Evolutionary conservation across 495 filamentous ascomycete species (phyloP).

Genomic region (Friedmanniomyces simplex): DNA sequence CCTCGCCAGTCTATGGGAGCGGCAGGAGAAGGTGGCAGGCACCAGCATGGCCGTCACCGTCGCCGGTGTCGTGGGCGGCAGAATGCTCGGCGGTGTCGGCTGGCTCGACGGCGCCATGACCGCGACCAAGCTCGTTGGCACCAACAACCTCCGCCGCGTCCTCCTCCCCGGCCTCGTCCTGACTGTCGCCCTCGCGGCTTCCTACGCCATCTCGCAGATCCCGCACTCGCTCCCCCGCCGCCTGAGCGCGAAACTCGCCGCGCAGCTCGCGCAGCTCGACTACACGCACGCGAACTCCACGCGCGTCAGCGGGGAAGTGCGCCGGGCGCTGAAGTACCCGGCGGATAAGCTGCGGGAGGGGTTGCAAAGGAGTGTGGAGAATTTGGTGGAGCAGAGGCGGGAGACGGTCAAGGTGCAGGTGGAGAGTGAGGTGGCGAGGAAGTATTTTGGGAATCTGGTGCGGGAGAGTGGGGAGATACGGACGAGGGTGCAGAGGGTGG

Average conservation of each 20-base stretch:
- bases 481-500: conserved; percentile 63
- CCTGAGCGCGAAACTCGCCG: conserved; percentile 71
- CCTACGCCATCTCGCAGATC: conserved; percentile 75
- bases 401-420: conserved; percentile 54
- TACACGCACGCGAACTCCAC: conserved; percentile 82
- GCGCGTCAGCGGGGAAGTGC: conserved; percentile 71
- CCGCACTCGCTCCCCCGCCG: conserved; percentile 80
- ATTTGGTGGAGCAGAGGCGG: conserved; percentile 63
- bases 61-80: conserved; percentile 71
- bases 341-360: conserved; percentile 69
- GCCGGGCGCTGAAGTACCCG: conserved; percentile 76
- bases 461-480: conserved; percentile 61
- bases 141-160: conserved; percentile 67
- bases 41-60: conserved; percentile 90
- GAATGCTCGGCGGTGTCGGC: conserved; percentile 69
- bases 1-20: conserved; percentile 65
- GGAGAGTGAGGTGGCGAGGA: conserved; percentile 32
- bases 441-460: conserved; percentile 70
- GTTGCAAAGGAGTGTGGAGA: conserved; percentile 70
- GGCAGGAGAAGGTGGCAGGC: conserved; percentile 87
- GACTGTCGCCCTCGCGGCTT: conserved; percentile 57
- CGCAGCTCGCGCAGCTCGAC: conserved; percentile 67
- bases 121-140: conserved; percentile 68
- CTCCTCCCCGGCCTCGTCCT: conserved; percentile 70
- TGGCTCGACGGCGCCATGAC: conserved; percentile 84